Evolutionary conservation across 1,139 yeast species (phyloP).

Genomic region (Dujonia santamariae): DNA sequence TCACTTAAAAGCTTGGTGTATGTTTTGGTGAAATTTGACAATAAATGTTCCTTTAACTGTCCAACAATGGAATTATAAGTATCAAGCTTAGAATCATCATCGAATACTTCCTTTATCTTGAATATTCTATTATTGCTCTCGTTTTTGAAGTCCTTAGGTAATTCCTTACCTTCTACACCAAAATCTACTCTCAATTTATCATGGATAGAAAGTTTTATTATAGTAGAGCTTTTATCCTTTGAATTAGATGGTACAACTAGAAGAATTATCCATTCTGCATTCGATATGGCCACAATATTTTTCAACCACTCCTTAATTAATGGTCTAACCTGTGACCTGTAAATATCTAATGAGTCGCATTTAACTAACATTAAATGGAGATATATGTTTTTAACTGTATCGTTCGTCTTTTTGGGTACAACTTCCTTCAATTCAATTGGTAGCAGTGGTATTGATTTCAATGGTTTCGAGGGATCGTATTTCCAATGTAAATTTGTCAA

Average conservation of each 20-base stretch:
- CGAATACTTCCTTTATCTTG: constrained; percentile 37
- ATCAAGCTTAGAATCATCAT: constrained; percentile 38
- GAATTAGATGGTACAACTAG: constrained; percentile 48
- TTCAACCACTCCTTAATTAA: constrained; percentile 78
- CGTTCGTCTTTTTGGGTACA: constrained; percentile 33
- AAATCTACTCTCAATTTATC: constrained; percentile 71
- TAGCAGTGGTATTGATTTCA: constrained; percentile 66
- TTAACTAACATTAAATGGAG: constrained; percentile 68
- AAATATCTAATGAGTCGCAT: constrained; percentile 66
- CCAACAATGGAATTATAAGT: constrained; percentile 47
- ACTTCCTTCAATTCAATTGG: constrained; percentile 64
- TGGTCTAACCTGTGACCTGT: constrained; percentile 77
- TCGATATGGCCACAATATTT: constrained; percentile 37
- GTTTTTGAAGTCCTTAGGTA: constrained; percentile 11
- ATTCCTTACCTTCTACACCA: constrained; percentile 43
- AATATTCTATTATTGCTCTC: constrained; percentile 32
- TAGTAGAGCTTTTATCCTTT: constrained; percentile 38
- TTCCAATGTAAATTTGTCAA: constrained; percentile 81
- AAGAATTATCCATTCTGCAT: constrained; percentile 65
- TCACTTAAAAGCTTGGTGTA: background rate
- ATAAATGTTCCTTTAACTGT: constrained; percentile 49
- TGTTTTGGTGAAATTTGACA: constrained; percentile 44
- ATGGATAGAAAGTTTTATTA: constrained; percentile 53
- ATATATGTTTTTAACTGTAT: constrained; percentile 23
- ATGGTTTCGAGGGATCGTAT: constrained; percentile 47